phyloP scores from a whole-genome alignment of 257 asterid genomes.

The Cinchona pubescens region DNA sequence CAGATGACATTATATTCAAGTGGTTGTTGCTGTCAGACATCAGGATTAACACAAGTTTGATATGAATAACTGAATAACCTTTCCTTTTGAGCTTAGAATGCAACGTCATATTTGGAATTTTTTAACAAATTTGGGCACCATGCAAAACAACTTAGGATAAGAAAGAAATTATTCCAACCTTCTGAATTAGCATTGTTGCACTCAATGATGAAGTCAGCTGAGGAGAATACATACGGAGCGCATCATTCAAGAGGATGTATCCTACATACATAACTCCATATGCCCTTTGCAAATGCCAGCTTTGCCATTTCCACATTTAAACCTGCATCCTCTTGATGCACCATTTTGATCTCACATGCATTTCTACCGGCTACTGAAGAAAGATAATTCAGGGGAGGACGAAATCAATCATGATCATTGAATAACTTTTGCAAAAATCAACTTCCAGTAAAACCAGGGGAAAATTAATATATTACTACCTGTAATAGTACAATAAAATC shows the following conservation, averaged over 20 bases:
- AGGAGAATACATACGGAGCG: background rate
- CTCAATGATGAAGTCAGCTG: background rate
- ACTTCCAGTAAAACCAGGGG: background rate
- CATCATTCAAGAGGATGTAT: background rate
- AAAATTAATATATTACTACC: background rate
- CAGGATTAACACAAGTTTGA: background rate
- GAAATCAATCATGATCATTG: background rate
- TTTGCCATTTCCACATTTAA: slow-evolving; percentile 80
- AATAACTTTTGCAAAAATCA: background rate
- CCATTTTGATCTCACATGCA: slow-evolving; percentile 88
- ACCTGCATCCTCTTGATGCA: slow-evolving; percentile 97
- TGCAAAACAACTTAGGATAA: background rate
- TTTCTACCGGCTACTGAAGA: slow-evolving; percentile 73
- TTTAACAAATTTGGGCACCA: background rate
- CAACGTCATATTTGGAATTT: background rate
- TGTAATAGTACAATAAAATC: background rate
- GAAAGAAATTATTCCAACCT: background rate
- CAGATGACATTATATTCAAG: background rate
- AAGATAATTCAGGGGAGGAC: slow-evolving; percentile 13
- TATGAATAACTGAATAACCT: background rate
- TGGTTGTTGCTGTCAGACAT: background rate
- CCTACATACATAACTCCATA: slow-evolving; percentile 61
- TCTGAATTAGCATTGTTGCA: background rate
- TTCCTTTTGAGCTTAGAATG: background rate
- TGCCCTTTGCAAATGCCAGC: slow-evolving; percentile 76